These are phyloP conservation scores for Monilinia laxa DNA, from an alignment of 2,329 filamentous ascomycete species.

Conservation along the genomic window DNA sequence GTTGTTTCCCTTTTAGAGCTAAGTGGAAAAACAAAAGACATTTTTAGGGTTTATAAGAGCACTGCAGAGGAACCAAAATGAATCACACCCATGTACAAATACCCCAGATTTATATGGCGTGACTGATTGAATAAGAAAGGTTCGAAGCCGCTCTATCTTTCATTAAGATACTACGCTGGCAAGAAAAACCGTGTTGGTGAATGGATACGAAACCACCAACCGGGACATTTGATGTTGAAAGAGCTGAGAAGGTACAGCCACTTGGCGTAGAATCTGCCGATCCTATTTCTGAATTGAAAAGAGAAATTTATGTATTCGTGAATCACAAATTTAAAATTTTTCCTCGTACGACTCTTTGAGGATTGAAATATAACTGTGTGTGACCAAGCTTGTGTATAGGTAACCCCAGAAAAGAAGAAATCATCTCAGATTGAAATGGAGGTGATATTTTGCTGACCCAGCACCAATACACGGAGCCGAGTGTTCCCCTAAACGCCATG, in stretches of 20 bases:
- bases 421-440: neutral
- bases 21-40: slow-evolving; percentile 21
- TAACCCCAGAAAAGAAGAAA: slow-evolving; percentile 10
- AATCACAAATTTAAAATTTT: slow-evolving; percentile 4
- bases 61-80: slow-evolving; percentile 6
- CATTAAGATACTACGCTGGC: slow-evolving; percentile 1
- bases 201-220: neutral
- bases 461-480: slow-evolving; percentile 12
- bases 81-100: slow-evolving; percentile 8
- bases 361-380: slow-evolving; percentile 13
- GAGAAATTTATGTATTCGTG: neutral
- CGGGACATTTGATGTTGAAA: neutral
- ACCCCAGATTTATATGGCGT: neutral
- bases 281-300: slow-evolving; percentile 16
- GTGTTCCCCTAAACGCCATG: slow-evolving; percentile 23
- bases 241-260: slow-evolving; percentile 11
- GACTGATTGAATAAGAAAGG: neutral
- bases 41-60: slow-evolving; percentile 9
- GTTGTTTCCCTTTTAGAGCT: slow-evolving; percentile 3
- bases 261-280: slow-evolving; percentile 13
- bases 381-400: slow-evolving; percentile 3
- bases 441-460: slow-evolving; percentile 9
- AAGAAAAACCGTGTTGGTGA: neutral
- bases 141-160: neutral
- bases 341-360: slow-evolving; percentile 3